A percentile compares a stretch with the other conserved stretches of the same genome.
phyloP scores from a whole-genome alignment of 1,284 basidiomycete species.

The Rhodotorula sp. region DNA sequence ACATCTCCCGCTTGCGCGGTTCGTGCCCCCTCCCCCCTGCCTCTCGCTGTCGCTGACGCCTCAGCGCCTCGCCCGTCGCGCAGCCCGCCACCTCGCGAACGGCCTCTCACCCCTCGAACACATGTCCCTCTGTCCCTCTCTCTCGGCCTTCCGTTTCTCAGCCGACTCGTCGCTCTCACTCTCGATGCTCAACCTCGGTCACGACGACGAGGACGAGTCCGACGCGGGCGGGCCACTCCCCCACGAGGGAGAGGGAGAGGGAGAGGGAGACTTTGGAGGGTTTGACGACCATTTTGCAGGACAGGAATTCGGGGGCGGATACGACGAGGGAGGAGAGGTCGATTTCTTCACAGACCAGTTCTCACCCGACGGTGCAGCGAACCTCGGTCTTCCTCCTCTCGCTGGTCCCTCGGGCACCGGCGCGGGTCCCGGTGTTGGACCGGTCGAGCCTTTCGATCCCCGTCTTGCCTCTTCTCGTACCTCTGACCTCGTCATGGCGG shows the following conservation, averaged over 20 bases:
- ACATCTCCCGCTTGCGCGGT: constrained; percentile 53
- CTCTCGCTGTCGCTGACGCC: background rate
- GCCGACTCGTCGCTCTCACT: constrained; percentile 40
- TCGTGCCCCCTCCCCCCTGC: background rate
- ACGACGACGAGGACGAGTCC: constrained; percentile 46
- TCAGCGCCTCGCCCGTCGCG: background rate
- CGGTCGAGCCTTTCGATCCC: constrained; percentile 75
- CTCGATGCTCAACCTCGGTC: constrained; percentile 50
- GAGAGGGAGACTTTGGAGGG: constrained; percentile 28
- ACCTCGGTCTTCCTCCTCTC: constrained; percentile 50
- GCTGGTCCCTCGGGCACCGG: constrained; percentile 17
- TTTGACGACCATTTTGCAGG: constrained; percentile 59
- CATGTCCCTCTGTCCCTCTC: constrained; percentile 73
- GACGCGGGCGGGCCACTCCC: constrained; percentile 42
- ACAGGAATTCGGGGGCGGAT: constrained; percentile 52
- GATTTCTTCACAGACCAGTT: constrained; percentile 53
- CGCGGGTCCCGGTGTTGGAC: constrained; percentile 47
- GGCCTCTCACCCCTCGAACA: constrained; percentile 48
- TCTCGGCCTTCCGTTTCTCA: constrained; percentile 73
- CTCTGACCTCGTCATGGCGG: constrained; percentile 69
- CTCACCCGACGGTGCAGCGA: constrained; percentile 45
- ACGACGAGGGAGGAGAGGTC: constrained; percentile 51
- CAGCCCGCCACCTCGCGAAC: constrained; percentile 41
- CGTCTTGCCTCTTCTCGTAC: constrained; percentile 65
- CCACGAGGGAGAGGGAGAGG: constrained; percentile 13